Base-by-base conservation (phyloP, 495 filamentous ascomycete species). In the Penicillium psychrofluorescens region DNA sequence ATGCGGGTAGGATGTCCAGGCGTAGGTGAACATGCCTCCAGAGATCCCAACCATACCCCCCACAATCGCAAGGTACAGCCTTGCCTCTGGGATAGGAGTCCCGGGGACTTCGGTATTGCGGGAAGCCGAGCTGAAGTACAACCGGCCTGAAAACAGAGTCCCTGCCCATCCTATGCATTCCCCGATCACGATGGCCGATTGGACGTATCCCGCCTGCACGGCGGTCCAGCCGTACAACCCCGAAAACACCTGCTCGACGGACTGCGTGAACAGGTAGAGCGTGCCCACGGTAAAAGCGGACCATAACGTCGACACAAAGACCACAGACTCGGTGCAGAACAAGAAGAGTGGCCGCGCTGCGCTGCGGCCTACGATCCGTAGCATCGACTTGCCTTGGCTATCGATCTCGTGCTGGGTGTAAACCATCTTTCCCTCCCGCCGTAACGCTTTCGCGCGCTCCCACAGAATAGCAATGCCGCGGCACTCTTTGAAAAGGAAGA, bases 281-380 rank as follows among this genome's bases (percentile, higher is more conserved):
- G 66, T 74, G 11, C 76, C 77, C 27, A 72, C 62, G 31, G 57
- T 67, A 41, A 80, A 74, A 10, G 75, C 71, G 8, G 71, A 66
- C 69, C 70, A 75, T 13, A 79, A 46, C 3, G 68, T 68, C 38
- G 62, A 68, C 35, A 68, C 58, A 30, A 77, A 71, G 4, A 79
- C 67, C 7, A 81, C 77, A 0, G 63, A 63, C 51, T 79, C 77
- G 13, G 74, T 79, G 46, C 58, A 63, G 13, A 80, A 66, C 36
- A 81, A 52, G 22, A 64, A 41, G 6, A 69, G 15, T 8, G 76
- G 75, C 1, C 73, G 63, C 13, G 54, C 43, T 8, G 68, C 54
- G 38, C 59, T 62, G 11, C 50, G 52, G 15, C 34, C 41, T 13
- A 68, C 40, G 8, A 62, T 48, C 14, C 43, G 38, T 33, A 48